Evolutionary conservation across 2,329 filamentous ascomycete genomes (phyloP).

Genomic region (Penicillium hordei): DNA sequence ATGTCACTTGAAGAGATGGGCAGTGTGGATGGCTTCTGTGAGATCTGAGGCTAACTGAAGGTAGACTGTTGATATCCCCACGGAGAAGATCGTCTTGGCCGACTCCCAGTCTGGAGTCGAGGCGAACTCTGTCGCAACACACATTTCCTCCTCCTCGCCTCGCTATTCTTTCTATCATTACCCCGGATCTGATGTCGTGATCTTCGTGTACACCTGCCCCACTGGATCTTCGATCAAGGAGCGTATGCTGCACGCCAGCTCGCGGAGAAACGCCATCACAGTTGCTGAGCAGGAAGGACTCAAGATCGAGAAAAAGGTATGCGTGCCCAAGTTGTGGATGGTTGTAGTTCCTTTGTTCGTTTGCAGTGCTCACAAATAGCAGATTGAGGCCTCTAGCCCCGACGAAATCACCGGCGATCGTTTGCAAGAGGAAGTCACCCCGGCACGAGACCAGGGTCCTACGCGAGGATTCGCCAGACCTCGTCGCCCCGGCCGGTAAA

Average conservation of each 20-base stretch:
- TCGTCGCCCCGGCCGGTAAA: conserved; percentile 59
- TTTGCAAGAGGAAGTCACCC: conserved; percentile 55
- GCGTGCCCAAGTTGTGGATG: conserved; percentile 3
- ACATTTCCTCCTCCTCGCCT: conserved; percentile 56
- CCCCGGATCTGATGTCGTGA: conserved; percentile 46
- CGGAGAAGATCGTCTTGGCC: conserved; percentile 58
- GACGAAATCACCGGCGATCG: conserved; percentile 56
- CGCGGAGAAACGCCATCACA: conserved; percentile 54
- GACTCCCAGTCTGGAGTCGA: conserved; percentile 44
- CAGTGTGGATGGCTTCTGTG: background rate
- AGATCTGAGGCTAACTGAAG: conserved; percentile 27
- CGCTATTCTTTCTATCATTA: conserved; percentile 63
- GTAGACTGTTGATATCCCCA: conserved; percentile 44
- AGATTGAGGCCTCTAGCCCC: conserved; percentile 61
- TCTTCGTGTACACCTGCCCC: conserved; percentile 67
- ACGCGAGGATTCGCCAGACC: conserved; percentile 62
- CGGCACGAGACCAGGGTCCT: conserved; percentile 47
- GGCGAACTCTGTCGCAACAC: conserved; percentile 45
- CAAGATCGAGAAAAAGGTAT: conserved; percentile 57
- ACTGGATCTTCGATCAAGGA: conserved; percentile 62
- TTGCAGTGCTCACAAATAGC: conserved; percentile 23
- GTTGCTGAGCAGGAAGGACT: conserved; percentile 58
- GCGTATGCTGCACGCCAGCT: conserved; percentile 65
- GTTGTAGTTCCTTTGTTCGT: conserved; percentile 1
- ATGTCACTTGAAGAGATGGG: background rate